A percentile compares a stretch with the other conserved stretches of the same genome.
Evolutionary conservation across 371 early-diverging fungal species (phyloP).

Genomic region (Capniomyces stellatus): DNA sequence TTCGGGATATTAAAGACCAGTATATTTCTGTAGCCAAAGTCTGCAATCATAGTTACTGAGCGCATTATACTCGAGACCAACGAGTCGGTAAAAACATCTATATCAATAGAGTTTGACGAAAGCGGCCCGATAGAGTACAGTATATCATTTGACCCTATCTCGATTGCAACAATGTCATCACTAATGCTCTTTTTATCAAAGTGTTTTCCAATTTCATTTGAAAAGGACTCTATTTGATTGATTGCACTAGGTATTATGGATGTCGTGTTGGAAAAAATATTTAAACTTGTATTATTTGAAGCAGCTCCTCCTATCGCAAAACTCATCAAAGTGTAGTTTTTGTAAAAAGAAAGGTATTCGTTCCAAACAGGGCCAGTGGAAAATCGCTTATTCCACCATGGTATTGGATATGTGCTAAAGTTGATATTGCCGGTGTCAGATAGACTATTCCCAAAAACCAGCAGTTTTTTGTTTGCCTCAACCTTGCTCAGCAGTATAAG

Average conservation of each 20-base stretch:
- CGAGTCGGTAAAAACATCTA: neutral
- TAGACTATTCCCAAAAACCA: slow-evolving; percentile 22
- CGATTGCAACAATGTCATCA: slow-evolving; percentile 7
- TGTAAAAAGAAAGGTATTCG: slow-evolving; percentile 4
- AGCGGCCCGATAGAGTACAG: neutral
- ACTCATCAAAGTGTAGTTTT: slow-evolving; percentile 6
- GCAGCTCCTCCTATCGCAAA: slow-evolving; percentile 8
- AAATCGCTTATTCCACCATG: slow-evolving; percentile 13
- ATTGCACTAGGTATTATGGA: slow-evolving; percentile 3
- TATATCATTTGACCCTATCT: slow-evolving; percentile 12
- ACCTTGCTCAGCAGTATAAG: no score
- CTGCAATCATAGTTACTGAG: slow-evolving; percentile 2
- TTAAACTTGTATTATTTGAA: slow-evolving; percentile 7
- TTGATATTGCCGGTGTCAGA: slow-evolving; percentile 18
- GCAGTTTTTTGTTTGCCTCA: no score
- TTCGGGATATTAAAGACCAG: slow-evolving; percentile 7
- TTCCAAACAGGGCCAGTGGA: slow-evolving; percentile 10
- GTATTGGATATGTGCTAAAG: slow-evolving; percentile 9
- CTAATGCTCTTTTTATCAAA: neutral
- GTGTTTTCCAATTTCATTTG: neutral
- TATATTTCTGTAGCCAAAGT: slow-evolving; percentile 5
- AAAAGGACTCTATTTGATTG: slow-evolving; percentile 7
- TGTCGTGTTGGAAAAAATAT: neutral
- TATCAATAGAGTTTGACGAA: neutral
- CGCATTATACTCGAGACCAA: neutral